These are phyloP conservation scores for Annulohypoxylon truncatum DNA, from an alignment of 2,329 filamentous ascomycete genomes.

Conservation along the genomic window DNA sequence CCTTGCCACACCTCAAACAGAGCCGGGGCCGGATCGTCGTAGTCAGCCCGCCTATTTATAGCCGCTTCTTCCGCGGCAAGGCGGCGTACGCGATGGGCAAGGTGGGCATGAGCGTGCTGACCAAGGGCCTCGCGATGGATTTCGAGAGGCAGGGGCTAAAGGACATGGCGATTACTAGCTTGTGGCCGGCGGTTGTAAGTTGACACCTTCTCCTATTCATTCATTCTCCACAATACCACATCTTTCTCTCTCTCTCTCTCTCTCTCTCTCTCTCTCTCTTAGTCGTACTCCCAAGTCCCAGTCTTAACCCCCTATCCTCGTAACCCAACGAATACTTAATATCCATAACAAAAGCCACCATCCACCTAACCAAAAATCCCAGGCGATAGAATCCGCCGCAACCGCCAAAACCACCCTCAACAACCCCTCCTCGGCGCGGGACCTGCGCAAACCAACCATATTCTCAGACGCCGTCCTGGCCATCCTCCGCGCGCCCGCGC, in stretches of 20 bases:
- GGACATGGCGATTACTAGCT: constrained; percentile 80
- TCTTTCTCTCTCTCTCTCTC: no score
- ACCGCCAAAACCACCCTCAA: constrained; percentile 65
- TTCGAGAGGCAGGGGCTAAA: constrained; percentile 72
- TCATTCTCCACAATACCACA: no score
- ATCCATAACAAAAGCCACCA: no score
- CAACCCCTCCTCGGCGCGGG: constrained; percentile 61
- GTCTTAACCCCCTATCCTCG: no score
- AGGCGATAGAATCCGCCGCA: constrained; percentile 79
- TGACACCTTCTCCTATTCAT: not conserved
- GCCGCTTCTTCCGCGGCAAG: constrained; percentile 86
- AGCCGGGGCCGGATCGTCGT: constrained; percentile 75
- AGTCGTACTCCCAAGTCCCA: no score
- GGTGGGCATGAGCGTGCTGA: constrained; percentile 83
- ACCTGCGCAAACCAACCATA: constrained; percentile 77
- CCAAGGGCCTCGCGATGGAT: constrained; percentile 86
- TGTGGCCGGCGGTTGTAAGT: constrained; percentile 83
- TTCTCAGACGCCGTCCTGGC: constrained; percentile 84
- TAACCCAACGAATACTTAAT: no score
- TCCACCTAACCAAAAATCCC: not conserved
- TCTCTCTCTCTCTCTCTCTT: no score
- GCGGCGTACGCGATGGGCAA: constrained; percentile 85
- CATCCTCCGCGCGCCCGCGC: constrained; percentile 71
- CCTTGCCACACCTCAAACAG: constrained; percentile 72
- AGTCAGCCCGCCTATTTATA: constrained; percentile 87